Conservation (phyloP, 2,329 filamentous ascomycete species). For the Colletotrichum sp. region DNA sequence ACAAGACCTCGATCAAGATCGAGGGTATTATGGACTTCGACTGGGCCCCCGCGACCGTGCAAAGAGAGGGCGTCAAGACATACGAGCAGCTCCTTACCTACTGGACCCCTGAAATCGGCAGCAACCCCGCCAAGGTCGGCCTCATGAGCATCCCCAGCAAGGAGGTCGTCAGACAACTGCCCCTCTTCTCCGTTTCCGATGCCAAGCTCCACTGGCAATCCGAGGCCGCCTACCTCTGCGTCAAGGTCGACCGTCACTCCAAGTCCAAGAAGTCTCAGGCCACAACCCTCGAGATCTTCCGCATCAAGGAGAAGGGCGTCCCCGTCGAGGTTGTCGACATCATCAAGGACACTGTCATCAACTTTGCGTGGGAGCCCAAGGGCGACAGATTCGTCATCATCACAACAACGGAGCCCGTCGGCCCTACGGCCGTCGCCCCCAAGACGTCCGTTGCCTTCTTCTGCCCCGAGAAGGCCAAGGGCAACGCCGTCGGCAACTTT, state of each 20-base stretch:
- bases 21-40: constrained; percentile 98
- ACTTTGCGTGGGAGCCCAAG: constrained; percentile 99
- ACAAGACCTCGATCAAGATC: constrained; percentile 93
- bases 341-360: constrained; percentile 98
- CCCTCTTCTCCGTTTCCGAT: constrained; percentile 97
- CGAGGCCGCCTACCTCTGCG: constrained; percentile 89
- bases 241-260: constrained; percentile 98
- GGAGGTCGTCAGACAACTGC: constrained; percentile 90
- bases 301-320: constrained; percentile 94
- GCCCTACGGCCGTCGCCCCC: constrained; percentile 80
- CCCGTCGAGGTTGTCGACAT: constrained; percentile 97
- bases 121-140: constrained; percentile 95
- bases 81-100: constrained; percentile 98
- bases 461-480: constrained; percentile 94
- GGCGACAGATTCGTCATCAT: constrained; percentile 97
- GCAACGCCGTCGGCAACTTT: constrained; percentile 82
- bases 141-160: constrained; percentile 97
- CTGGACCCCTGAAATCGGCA: constrained; percentile 98
- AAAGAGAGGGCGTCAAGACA: constrained; percentile 82
- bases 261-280: constrained; percentile 99
- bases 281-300: constrained; percentile 98
- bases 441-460: constrained; percentile 98
- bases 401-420: constrained; percentile 84
- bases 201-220: constrained; percentile 99
- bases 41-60: constrained; percentile 86